Evolutionary conservation across 805 yeast genomes (phyloP).

Genomic region (Myxozyma mucilagina): DNA sequence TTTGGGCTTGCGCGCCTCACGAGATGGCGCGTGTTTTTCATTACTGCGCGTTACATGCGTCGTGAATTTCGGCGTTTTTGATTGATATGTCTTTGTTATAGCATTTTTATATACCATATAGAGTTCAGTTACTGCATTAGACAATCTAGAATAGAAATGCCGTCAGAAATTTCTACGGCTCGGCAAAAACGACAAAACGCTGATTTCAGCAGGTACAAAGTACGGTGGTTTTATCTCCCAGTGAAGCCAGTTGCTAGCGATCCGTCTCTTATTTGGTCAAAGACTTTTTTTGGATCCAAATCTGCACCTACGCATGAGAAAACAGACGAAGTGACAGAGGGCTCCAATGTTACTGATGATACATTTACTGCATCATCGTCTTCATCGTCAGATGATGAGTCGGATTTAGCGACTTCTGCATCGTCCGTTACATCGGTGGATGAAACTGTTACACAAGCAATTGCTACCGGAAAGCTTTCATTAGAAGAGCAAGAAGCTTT

Average conservation of each 20-base stretch:
- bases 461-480: not conserved
- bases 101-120: too few relatives aligned
- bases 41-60: too few relatives aligned
- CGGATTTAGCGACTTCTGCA: not conserved
- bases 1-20: too few relatives aligned
- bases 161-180: not conserved
- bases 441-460: not conserved
- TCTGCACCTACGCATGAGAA: not conserved
- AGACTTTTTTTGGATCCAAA: not conserved
- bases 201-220: constrained; percentile 7
- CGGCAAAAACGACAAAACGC: not conserved
- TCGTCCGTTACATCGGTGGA: constrained; percentile 11
- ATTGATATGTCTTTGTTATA: too few relatives aligned
- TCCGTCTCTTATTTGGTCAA: not conserved
- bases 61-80: too few relatives aligned
- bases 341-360: not conserved
- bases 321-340: not conserved
- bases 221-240: constrained; percentile 19
- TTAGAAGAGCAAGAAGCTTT: not conserved
- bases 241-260: constrained; percentile 7
- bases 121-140: too few relatives aligned
- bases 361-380: not conserved
- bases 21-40: too few relatives aligned
- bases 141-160: not conserved
- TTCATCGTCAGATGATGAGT: constrained; percentile 6